phyloP scores from a whole-genome alignment of 2,329 filamentous ascomycete species.

The Alternaria brassicicola region DNA sequence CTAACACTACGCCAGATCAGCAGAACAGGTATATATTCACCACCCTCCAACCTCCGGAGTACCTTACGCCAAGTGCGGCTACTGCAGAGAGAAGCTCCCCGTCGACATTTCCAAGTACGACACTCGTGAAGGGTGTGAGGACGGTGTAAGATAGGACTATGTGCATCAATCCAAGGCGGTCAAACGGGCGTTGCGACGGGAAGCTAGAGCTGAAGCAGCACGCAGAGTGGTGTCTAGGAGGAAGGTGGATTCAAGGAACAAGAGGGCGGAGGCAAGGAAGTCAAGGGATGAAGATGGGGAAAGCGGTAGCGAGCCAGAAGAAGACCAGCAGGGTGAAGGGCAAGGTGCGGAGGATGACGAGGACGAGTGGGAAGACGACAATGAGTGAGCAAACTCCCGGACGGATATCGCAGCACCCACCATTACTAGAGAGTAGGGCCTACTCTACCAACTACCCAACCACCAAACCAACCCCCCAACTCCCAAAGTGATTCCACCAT shows the following conservation, averaged over 20 bases:
- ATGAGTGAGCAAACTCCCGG: background rate
- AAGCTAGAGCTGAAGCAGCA: background rate
- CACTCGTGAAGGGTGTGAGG: background rate
- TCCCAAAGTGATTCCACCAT: slow-evolving; percentile 61
- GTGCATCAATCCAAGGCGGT: background rate
- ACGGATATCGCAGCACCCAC: background rate
- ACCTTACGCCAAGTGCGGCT: background rate
- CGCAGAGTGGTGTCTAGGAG: background rate
- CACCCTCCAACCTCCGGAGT: background rate
- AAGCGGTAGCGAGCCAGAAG: background rate
- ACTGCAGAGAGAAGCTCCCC: background rate
- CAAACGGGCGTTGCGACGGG: background rate
- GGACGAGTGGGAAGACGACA: background rate
- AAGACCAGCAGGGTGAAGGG: background rate
- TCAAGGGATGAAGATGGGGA: background rate
- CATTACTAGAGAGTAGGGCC: background rate
- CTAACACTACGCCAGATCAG: background rate
- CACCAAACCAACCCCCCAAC: slow-evolving; percentile 42
- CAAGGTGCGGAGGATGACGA: background rate
- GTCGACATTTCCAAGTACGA: background rate
- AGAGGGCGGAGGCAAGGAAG: background rate
- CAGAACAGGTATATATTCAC: background rate
- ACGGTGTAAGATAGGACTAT: background rate
- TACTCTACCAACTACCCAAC: slow-evolving; percentile 36
- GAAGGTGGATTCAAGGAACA: background rate